Base-by-base conservation (phyloP, 352 stramenopile genomes). In the Pythium sukuiense region DNA sequence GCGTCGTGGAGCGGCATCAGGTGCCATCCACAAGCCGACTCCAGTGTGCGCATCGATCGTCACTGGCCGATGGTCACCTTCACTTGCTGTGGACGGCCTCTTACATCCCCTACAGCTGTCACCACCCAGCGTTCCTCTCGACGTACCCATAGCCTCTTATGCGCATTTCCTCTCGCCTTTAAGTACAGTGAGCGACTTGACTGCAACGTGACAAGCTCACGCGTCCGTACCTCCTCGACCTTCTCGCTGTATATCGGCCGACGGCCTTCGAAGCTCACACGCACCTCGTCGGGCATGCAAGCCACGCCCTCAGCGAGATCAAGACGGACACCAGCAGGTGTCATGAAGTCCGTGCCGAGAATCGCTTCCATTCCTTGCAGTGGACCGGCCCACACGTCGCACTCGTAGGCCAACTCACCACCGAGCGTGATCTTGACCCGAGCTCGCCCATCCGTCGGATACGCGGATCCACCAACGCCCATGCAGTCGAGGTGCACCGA, bases 321-420 rank as follows among this genome's bases (percentile, higher is more conserved):
- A 6, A 72, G 18, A 4, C 65, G 52, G 30, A 72, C 37, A 2
- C 65, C 65, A 1, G 65, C 65, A 2, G 65, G 59, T 24, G 3
- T 27, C 53, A 72, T 46, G 58, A 66, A 71, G 24, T 71, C 65
- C 2, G 2, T 49, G 0, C 65, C 65, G n/a, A 71, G 41, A 18
- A 72, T 63, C 16, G 45, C 58, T 5, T 72, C 8, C 6, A 32
- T 11, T 3, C 26, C 26, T 3, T n/a, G 45, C 2, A 72, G 35
- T 0, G n/a, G 29, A 24, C 65, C 65, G 30, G 67, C 59, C 50
- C 53, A 66, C 7, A 66, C 1, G 0, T 63, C 14, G 32, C 2
- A 71, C 27, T 63, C 57, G 45, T 71, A 71, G 2, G 24, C 65
- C 2, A 71, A 16, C 11, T 63, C 52, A 9, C 58, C 50, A 1